A percentile compares a stretch with the other conserved stretches of the same genome.
Conservation (phyloP, 257 asterid species). For the Solanum chilense region DNA sequence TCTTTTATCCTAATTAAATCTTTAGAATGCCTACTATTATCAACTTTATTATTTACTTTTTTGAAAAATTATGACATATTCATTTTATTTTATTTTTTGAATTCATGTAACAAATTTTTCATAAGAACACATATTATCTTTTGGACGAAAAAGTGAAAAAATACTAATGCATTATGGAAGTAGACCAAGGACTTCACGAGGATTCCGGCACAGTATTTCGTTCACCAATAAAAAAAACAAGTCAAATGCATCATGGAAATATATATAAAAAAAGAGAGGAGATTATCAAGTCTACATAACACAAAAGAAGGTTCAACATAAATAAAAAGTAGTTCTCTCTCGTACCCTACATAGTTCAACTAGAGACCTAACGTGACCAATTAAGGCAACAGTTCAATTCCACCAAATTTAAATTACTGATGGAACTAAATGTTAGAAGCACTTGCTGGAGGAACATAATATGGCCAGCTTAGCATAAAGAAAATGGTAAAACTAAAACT, state of each 20-base stretch:
- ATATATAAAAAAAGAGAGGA: neutral
- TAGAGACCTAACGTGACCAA: neutral
- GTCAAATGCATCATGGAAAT: neutral
- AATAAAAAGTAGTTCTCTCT: neutral
- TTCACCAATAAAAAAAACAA: neutral
- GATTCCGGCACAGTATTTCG: neutral
- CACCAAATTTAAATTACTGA: slow-evolving; percentile 8
- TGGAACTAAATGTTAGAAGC: slow-evolving; percentile 1
- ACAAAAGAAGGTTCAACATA: neutral
- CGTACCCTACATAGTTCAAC: neutral
- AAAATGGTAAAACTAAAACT: neutral
- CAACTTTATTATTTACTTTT: neutral
- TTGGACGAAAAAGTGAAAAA: too few species aligned
- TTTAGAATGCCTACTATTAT: neutral
- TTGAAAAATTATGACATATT: neutral
- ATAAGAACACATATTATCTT: too few species aligned
- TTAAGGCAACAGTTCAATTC: neutral
- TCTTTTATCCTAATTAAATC: neutral
- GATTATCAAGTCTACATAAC: neutral
- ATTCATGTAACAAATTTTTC: too few species aligned
- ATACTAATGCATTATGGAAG: too few species aligned
- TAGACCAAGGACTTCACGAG: too few species aligned
- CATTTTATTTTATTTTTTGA: too few species aligned
- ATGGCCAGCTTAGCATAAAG: neutral
- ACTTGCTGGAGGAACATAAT: neutral